Evolutionary conservation across 2,329 filamentous ascomycete species (phyloP), one percentile per base, ranked within the genome.

Genomic region (Diaporthe longicolla): DNA sequence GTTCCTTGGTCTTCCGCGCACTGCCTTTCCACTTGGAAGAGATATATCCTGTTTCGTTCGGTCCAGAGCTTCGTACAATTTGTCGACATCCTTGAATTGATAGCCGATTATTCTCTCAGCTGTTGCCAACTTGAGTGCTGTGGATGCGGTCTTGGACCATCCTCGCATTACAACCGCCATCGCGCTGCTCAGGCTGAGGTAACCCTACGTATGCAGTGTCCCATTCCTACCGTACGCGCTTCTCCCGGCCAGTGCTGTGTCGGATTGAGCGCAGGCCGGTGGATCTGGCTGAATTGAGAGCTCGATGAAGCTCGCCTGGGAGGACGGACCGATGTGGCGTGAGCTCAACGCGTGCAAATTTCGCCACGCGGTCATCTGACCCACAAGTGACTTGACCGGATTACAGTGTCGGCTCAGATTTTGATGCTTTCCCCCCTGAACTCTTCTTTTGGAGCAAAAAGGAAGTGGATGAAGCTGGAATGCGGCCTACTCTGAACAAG

Each of bases 61-160:
- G 32, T 79, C 77, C 24, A 82, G 70, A 43, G 80, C 80, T 37
- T 73, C 77, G 32, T 78, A 77, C 10, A 81, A 80, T 9, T 81
- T 77, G 15, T 80, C 76, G 43, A 81, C 76, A 58, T 78, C 72
- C 48, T 79, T 82, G 40, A 78, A 78, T 24, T 79, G 76, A 11
- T 75, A 75, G 68, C 72, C 74, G n/a, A 75, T 43, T 37, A 75
- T 72, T 8, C 61, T 48, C 68, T 75, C 71, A 11, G 68, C 72
- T 26, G 40, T 71, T 24, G 54, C 74, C 45, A 75, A 40, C 74
- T 73, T 74, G 26, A 40, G 3, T 45, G 70, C 70, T 29, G 57
- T 71, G 5, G 70, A 71, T 3, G 70, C 70, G 7, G 32, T 43
- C 19, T 29, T 32, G 17, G 70, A 59, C 57, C 57, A 63, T 29